Percentiles rank a stretch among this genome's conserved stretches.
phyloP scores from a whole-genome alignment of 169 alveolate species.

The Plasmodium cynomolgi region DNA sequence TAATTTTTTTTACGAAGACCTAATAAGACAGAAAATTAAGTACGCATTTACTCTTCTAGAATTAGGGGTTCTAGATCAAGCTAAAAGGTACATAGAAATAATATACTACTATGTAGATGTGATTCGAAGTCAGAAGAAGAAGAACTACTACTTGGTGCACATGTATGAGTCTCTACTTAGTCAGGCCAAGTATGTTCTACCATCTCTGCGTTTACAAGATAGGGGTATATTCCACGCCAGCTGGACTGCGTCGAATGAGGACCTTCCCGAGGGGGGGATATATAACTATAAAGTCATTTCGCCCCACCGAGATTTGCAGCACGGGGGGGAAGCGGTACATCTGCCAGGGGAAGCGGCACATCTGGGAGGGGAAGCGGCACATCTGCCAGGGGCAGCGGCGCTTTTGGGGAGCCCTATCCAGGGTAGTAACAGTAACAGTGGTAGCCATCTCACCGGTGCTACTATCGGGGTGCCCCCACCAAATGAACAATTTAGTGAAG shows the following conservation, averaged over 20 bases:
- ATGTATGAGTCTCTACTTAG: slow-evolving; percentile 27
- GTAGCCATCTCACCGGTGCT: too few species aligned
- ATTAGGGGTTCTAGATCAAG: slow-evolving; percentile 36
- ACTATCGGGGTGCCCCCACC: neutral
- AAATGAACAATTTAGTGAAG: neutral
- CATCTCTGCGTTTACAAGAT: neutral
- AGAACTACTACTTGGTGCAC: slow-evolving; percentile 9
- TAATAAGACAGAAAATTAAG: slow-evolving; percentile 19
- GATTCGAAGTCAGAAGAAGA: slow-evolving; percentile 48
- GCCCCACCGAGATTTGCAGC: neutral
- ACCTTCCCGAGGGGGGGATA: neutral
- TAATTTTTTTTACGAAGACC: slow-evolving; percentile 43
- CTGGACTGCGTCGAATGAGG: neutral
- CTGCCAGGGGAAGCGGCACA: neutral
- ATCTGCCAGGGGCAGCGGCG: too few species aligned
- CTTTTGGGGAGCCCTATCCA: too few species aligned
- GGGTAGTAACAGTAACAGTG: too few species aligned
- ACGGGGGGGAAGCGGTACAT: neutral
- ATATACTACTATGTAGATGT: slow-evolving; percentile 64
- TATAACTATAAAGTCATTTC: slow-evolving; percentile 10
- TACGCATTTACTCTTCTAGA: slow-evolving; percentile 38
- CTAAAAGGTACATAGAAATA: slow-evolving; percentile 40
- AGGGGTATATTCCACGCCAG: neutral
- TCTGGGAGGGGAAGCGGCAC: neutral
- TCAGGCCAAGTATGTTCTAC: slow-evolving; percentile 17